Conservation (phyloP, 192 early-diverging fungal species). For the Borealophlyctis nickersoniae region DNA sequence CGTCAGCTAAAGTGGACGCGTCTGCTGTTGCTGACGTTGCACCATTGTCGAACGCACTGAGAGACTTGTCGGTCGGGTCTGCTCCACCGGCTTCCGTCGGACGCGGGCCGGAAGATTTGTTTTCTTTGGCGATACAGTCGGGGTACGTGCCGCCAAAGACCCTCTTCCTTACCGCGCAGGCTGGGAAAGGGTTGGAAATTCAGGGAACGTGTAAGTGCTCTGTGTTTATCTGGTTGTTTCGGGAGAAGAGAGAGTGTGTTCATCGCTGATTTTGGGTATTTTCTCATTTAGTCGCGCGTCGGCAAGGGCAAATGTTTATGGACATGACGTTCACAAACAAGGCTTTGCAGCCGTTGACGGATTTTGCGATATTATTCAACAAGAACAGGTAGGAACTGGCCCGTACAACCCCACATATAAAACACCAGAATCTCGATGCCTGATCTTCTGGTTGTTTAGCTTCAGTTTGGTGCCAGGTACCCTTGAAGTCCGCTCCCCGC, state of each 20-base stretch:
- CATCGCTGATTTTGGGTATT: neutral
- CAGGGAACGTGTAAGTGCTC: constrained; percentile 26
- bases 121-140: neutral
- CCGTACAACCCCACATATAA: no score
- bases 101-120: no score
- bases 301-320: constrained; percentile 57
- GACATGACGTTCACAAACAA: constrained; percentile 65
- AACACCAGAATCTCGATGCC: no score
- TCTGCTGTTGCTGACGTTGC: no score
- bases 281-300: constrained; percentile 42
- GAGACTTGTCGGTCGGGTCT: no score
- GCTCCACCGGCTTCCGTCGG: no score
- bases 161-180: constrained; percentile 24
- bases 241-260: constrained; percentile 19
- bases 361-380: constrained; percentile 79
- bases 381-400: constrained; percentile 67
- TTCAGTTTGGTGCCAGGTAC: constrained; percentile 57
- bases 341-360: constrained; percentile 42
- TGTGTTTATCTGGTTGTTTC: constrained; percentile 18
- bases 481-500: constrained; percentile 37
- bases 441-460: no score
- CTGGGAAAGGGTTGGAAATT: constrained; percentile 40
- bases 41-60: no score
- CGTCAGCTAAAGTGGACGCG: no score
- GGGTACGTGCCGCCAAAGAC: constrained; percentile 15